These are phyloP conservation scores for Dictyostelium brefeldianum DNA, from an alignment of 78 protist species.

Conservation along the genomic window DNA sequence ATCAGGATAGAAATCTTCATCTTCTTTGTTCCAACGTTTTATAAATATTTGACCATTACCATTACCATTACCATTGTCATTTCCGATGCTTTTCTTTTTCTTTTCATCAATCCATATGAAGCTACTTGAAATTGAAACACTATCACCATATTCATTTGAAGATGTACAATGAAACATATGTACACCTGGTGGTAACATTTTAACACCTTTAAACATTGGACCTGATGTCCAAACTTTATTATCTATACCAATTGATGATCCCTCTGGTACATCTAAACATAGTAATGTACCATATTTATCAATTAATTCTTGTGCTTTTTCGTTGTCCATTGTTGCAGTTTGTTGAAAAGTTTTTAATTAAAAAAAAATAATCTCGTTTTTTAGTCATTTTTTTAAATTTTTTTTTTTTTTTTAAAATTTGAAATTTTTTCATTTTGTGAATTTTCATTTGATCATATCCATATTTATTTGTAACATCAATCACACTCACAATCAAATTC, in stretches of 20 bases:
- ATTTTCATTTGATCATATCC: too few relatives aligned
- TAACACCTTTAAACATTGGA: slow-evolving; percentile 59
- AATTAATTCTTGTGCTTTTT: slow-evolving; percentile 35
- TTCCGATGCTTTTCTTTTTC: background rate
- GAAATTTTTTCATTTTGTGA: background rate
- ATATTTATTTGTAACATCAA: too few relatives aligned
- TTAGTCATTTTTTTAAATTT: background rate
- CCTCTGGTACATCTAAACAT: slow-evolving; percentile 68
- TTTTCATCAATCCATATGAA: slow-evolving; percentile 9
- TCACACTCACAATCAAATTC: background rate
- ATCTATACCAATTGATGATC: slow-evolving; percentile 32
- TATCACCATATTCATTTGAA: slow-evolving; percentile 27
- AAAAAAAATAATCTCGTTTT: too few relatives aligned
- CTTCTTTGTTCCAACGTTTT: slow-evolving; percentile 27
- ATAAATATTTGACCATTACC: slow-evolving; percentile 19
- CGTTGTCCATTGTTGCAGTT: slow-evolving; percentile 20
- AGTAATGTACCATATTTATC: slow-evolving; percentile 28
- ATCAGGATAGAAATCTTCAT: slow-evolving; percentile 34
- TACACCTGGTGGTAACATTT: slow-evolving; percentile 72
- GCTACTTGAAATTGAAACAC: background rate
- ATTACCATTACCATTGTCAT: background rate
- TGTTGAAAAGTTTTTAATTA: too few relatives aligned
- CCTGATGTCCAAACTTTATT: slow-evolving; percentile 22
- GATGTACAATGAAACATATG: slow-evolving; percentile 41
- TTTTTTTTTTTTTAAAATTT: background rate